Conservation (phyloP, 768 basidiomycete genomes). For the Bullera alba region DNA sequence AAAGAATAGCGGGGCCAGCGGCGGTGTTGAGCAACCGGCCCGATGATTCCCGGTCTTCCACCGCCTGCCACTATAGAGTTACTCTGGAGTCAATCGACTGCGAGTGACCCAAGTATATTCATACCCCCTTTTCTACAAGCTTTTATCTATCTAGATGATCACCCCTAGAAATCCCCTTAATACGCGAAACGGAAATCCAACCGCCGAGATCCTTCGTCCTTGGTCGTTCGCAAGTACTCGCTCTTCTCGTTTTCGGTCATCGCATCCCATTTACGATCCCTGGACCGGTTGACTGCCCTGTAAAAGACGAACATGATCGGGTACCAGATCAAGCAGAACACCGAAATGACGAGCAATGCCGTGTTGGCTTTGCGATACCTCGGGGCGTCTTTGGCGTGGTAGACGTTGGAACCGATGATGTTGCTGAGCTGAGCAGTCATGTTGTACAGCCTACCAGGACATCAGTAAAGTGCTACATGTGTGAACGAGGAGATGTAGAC, state of each 20-base stretch:
- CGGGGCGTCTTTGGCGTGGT: conserved; percentile 9
- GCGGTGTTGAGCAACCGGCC: no score
- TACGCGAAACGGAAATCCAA: conserved; percentile 18
- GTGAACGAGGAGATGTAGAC: neutral
- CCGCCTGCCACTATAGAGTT: no score
- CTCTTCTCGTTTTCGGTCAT: conserved; percentile 35
- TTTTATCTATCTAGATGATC: no score
- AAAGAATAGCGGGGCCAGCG: no score
- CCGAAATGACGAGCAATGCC: conserved; percentile 39
- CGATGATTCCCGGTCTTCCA: no score
- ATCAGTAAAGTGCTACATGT: neutral
- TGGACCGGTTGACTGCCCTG: conserved; percentile 27
- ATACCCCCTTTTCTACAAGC: no score
- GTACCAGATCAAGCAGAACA: conserved; percentile 41
- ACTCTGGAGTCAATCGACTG: no score
- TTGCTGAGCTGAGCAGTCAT: conserved; percentile 40
- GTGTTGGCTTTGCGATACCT: conserved; percentile 36
- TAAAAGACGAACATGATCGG: conserved; percentile 39
- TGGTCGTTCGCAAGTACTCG: conserved; percentile 41
- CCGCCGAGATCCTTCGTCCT: conserved; percentile 38
- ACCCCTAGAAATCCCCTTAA: no score
- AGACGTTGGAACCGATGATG: conserved; percentile 39
- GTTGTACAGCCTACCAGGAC: conserved; percentile 28
- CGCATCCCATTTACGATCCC: conserved; percentile 33
- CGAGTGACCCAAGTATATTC: no score